Base-by-base conservation (phyloP, 1,139 yeast genomes). In the Suhomyces terraborum region DNA sequence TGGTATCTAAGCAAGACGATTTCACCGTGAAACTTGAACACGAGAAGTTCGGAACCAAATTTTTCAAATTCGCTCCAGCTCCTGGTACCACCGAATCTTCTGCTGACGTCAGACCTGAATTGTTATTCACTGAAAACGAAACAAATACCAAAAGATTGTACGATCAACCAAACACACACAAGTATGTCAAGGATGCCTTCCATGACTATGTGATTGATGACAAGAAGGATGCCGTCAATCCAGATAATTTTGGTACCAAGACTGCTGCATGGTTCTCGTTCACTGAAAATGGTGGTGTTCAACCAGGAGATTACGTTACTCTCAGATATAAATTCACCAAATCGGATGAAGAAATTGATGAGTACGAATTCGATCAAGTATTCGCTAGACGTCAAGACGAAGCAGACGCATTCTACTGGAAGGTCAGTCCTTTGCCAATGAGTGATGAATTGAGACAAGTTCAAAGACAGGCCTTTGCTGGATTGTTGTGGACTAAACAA, bases 381-480 rank as follows among this genome's bases (percentile, higher is more conserved):
- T 81, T 91, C 53, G 82, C 80, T 32, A 73, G 79, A 45, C 82
- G 97, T 58, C 86, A 84, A 55, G 85, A 80, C 47, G 98, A 91
- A 56, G 97, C 98, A 8, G 96, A 91, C 57, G 93, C 89, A 35
- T 91, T 91, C 62, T 91, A 89, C 67, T 88, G 94, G 89, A 82
- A 86, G 59, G 79, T 91, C 35, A 78, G 93, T 14, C 97, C 98
- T 6, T 65, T 87, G 57, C 96, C 96, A 29, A 77, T 89, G 49
- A 78, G 88, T 32, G 94, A 88, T 47, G 88, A 86, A 47, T 73
- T 91, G 54, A 76, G 96, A 60, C 82, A 79, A 54, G 84, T 91
- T 43, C 97, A 91, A 69, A 79, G 97, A 58, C 97, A 91, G 67
- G 96, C 97, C 0, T 87, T 88, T 63, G 93, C 97, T 7, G 97